Evolutionary conservation across 805 yeast species (phyloP), one percentile per base, ranked within the genome.

Genomic region (Pichia membranifaciens): DNA sequence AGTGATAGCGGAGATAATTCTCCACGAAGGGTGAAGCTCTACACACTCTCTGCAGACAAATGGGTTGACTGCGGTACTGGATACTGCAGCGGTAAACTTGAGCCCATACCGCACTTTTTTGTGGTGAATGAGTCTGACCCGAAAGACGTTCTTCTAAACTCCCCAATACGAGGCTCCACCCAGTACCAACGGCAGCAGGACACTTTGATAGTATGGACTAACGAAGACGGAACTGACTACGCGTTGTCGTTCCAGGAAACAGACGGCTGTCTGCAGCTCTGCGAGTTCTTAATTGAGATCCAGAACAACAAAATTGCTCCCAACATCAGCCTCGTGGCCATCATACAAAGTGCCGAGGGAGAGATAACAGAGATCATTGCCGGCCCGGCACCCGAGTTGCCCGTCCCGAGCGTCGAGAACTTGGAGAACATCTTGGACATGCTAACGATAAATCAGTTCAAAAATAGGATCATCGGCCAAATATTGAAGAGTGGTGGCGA

Each of bases 41-140:
- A 91, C 60, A 73, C 86, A 15, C 70, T 93, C 29, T 81, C 79
- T 35, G 84, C 85, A 25, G 90, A 84, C 42, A 83, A 79, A 56
- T 91, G 99, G 99, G 71, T 79, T 35, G 98, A 91, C 60, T 78
- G 84, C 41, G 98, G 97, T 17, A 89, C 97, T 0, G 98, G 99
- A 0, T 84, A 78, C 60, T 88, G 96, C 58, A 74, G 76, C 43
- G 97, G 97, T 7, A 82, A 81, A 53, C 56, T 82, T 13, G 72
- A 70, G 53, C 44, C 60, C 21, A 58, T 58, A 5, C 87, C 95
- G 2, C 79, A 69, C 56, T 76, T 90, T 47, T 61, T 82, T 16
- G 97, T 91, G 13, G 72, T 79, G 46, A 82, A 82, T 63, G 96
- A 89, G 61, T 68, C 74, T 25, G 74, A 82, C 50, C 69, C 79